Evolutionary conservation across 2,329 filamentous ascomycete genomes (phyloP).

Genomic region (Paecilomyces niveus): DNA sequence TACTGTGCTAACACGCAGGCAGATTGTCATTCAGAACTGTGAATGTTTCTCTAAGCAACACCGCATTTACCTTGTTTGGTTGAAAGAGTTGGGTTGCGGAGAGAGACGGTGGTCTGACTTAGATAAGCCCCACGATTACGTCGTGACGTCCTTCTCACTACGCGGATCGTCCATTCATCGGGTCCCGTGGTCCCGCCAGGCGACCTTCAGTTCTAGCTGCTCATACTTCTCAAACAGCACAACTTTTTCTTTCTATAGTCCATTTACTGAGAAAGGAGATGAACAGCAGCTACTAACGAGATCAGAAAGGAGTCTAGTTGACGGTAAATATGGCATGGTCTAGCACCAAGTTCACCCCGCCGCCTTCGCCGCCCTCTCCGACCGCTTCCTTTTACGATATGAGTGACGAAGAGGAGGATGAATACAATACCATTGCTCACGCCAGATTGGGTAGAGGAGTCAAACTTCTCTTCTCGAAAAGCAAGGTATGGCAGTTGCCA

Average conservation of each 20-base stretch:
- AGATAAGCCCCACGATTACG: conserved; percentile 11
- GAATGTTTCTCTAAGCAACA: too few species aligned
- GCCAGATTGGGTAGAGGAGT: conserved; percentile 71
- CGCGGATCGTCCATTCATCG: not conserved
- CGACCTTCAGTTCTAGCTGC: not conserved
- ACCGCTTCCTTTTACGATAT: conserved; percentile 88
- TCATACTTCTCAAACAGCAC: not conserved
- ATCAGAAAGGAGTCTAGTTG: not conserved
- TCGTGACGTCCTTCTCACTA: conserved; percentile 2
- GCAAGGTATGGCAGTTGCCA: conserved; percentile 60
- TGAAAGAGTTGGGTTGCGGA: not conserved
- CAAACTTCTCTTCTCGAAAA: conserved; percentile 91
- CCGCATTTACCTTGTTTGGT: not conserved
- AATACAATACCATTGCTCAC: conserved; percentile 89
- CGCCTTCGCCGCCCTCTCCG: conserved; percentile 56
- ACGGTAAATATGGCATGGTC: not conserved
- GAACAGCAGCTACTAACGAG: not conserved
- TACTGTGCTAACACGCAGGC: too few species aligned
- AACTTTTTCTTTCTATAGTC: not conserved
- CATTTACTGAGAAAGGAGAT: not conserved
- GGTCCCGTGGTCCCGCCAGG: not conserved
- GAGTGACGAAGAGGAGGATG: conserved; percentile 92
- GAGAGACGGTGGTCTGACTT: not conserved
- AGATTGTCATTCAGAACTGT: too few species aligned
- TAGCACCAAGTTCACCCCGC: conserved; percentile 29